These are phyloP conservation scores for Coemansia sp. DNA, from an alignment of 192 early-diverging fungal genomes.

Conservation along the genomic window DNA sequence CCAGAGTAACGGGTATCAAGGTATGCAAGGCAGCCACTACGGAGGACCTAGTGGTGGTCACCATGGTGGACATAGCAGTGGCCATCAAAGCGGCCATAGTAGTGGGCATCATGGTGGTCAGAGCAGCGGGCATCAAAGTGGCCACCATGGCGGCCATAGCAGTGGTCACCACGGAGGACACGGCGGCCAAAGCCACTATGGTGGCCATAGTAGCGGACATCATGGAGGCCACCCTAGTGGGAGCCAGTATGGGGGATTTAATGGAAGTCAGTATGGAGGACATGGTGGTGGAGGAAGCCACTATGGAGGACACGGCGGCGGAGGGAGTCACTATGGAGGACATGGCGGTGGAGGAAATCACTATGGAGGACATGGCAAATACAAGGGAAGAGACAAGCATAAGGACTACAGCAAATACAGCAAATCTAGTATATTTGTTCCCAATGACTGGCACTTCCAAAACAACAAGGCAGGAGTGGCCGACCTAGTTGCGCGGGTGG, in stretches of 20 bases:
- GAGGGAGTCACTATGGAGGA: conserved; percentile 5
- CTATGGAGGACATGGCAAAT: neutral
- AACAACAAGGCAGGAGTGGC: conserved; percentile 26
- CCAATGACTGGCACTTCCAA: conserved; percentile 34
- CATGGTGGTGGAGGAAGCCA: conserved; percentile 4
- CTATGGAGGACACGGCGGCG: conserved; percentile 1
- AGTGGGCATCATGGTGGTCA: conserved; percentile 10
- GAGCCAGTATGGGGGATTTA: neutral
- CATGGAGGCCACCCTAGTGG: neutral
- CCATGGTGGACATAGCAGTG: conserved; percentile 1
- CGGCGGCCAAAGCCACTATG: conserved; percentile 4
- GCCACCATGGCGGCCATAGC: neutral
- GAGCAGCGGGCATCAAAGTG: neutral
- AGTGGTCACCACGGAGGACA: neutral
- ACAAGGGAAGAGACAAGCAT: neutral
- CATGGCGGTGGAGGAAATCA: neutral
- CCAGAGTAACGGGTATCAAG: conserved; percentile 1
- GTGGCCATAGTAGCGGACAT: conserved; percentile 6
- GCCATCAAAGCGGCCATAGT: neutral
- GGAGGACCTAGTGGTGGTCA: neutral
- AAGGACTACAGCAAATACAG: conserved; percentile 11
- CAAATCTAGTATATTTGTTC: conserved; percentile 45
- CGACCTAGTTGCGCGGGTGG: conserved; percentile 29
- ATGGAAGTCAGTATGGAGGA: conserved; percentile 10
- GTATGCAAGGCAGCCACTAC: conserved; percentile 8